Evolutionary conservation across 1,284 basidiomycete species (phyloP).

Genomic region (Ustilago crameri): DNA sequence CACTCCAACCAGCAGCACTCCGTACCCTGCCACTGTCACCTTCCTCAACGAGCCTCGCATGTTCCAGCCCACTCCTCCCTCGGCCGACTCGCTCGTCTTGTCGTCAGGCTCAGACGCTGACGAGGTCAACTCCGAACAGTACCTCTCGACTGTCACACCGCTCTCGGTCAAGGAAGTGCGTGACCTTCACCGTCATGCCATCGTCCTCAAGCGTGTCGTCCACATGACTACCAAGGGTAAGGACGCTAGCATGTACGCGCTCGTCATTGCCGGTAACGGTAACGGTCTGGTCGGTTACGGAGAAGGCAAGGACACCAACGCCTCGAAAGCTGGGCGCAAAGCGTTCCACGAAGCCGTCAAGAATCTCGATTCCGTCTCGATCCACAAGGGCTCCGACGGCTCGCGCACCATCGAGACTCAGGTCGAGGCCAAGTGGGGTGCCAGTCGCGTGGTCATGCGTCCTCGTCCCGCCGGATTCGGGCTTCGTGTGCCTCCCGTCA

Average conservation of each 20-base stretch:
- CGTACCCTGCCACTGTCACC: slow-evolving; percentile 47
- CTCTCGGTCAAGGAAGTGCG: slow-evolving; percentile 59
- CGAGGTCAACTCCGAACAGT: slow-evolving; percentile 57
- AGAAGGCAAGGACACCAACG: slow-evolving; percentile 80
- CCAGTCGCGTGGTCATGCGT: slow-evolving; percentile 84
- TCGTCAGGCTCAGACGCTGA: slow-evolving; percentile 51
- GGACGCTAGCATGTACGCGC: slow-evolving; percentile 75
- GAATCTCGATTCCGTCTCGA: slow-evolving; percentile 84
- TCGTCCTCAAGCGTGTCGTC: slow-evolving; percentile 72
- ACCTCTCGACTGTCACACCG: slow-evolving; percentile 63
- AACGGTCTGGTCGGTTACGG: slow-evolving; percentile 90
- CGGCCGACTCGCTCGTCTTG: slow-evolving; percentile 53
- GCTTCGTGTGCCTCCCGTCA: slow-evolving; percentile 84
- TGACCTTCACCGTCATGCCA: slow-evolving; percentile 61
- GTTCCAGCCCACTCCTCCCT: slow-evolving; percentile 55
- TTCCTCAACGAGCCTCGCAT: slow-evolving; percentile 61
- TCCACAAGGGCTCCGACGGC: slow-evolving; percentile 58
- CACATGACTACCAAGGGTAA: slow-evolving; percentile 90
- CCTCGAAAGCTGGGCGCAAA: slow-evolving; percentile 74
- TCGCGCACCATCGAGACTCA: slow-evolving; percentile 84
- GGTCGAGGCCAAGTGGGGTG: slow-evolving; percentile 83
- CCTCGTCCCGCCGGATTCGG: slow-evolving; percentile 91
- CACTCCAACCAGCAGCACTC: slow-evolving; percentile 29
- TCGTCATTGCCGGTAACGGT: slow-evolving; percentile 83
- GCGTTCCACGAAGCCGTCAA: slow-evolving; percentile 80